These are phyloP conservation scores for Mallotus repandus DNA, from an alignment of 441 rosid genomes.

Conservation along the genomic window DNA sequence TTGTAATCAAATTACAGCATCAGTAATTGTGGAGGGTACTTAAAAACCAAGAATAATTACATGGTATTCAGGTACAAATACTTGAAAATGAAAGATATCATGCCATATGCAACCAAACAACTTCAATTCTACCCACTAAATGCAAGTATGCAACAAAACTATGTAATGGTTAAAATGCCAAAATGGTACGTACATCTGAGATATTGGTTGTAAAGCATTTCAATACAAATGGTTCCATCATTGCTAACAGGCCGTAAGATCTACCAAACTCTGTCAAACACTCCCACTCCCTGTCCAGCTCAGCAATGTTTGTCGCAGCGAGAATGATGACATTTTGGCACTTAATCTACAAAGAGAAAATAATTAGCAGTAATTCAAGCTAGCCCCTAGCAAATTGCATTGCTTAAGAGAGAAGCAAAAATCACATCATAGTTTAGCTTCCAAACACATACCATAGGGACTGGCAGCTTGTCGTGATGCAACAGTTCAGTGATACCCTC, in stretches of 20 bases:
- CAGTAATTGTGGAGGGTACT: background rate
- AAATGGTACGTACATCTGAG: conserved; percentile 53
- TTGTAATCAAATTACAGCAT: background rate
- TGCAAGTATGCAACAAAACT: background rate
- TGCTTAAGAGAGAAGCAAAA: background rate
- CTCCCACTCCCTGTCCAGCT: conserved; percentile 81
- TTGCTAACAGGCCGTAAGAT: conserved; percentile 44
- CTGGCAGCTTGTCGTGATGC: conserved; percentile 77
- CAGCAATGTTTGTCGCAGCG: conserved; percentile 63
- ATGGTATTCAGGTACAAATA: background rate
- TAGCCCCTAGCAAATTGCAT: background rate
- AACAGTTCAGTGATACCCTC: conserved; percentile 91
- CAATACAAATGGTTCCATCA: conserved; percentile 52
- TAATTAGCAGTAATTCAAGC: conserved; percentile 12
- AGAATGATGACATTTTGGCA: conserved; percentile 75
- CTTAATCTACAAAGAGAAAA: conserved; percentile 60
- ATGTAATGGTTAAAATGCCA: background rate
- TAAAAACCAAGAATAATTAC: background rate
- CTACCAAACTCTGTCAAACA: conserved; percentile 61
- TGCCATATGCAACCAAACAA: background rate
- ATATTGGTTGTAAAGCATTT: conserved; percentile 52
- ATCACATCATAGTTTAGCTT: conserved; percentile 11
- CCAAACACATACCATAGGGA: conserved; percentile 69
- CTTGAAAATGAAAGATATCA: background rate
- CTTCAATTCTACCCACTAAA: background rate